Conservation (phyloP, 192 early-diverging fungal genomes). For the Phlyctochytrium planicorne region DNA sequence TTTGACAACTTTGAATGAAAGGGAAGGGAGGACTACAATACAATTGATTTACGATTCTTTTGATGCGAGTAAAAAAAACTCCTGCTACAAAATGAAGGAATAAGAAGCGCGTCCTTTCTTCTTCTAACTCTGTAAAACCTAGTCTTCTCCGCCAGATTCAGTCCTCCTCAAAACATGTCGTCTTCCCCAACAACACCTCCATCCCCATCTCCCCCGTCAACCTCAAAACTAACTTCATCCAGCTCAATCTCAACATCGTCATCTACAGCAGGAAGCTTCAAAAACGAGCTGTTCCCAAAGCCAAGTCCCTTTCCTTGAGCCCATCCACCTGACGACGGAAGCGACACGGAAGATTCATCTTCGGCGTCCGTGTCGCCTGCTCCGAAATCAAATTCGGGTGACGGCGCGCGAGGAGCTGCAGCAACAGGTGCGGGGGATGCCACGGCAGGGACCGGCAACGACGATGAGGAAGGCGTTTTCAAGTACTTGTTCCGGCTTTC, state of each 20-base stretch:
- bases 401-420: background rate
- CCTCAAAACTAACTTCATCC: background rate
- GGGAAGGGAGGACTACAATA: no score
- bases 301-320: background rate
- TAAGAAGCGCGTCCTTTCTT: no score
- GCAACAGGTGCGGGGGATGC: background rate
- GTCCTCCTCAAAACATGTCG: background rate
- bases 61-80: no score
- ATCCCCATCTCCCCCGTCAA: background rate
- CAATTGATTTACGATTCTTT: no score
- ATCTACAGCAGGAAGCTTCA: background rate
- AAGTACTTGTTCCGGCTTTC: no score
- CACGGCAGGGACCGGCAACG: background rate
- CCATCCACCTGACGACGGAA: background rate
- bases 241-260: background rate
- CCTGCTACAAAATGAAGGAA: no score
- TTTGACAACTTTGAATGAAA: no score
- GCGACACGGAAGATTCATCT: background rate
- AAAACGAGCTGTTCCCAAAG: background rate
- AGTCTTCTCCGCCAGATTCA: background rate
- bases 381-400: constrained; percentile 29
- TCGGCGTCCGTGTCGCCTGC: constrained; percentile 43
- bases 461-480: no score
- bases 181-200: background rate
- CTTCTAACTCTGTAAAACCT: no score